Conservation (phyloP, 768 basidiomycete species). For the Tylopilus intermedius region DNA sequence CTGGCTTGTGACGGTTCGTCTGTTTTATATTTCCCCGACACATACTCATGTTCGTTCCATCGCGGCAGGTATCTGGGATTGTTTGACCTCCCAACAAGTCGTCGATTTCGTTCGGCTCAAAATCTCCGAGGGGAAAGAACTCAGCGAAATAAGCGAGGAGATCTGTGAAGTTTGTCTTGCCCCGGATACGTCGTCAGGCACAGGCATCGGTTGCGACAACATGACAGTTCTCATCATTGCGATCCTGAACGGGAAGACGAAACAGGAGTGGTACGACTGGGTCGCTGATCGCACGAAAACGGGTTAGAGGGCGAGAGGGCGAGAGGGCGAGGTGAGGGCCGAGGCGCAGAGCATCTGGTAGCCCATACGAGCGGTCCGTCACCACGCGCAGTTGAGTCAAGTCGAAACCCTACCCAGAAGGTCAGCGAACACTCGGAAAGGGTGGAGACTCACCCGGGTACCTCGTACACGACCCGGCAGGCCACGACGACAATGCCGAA, state of each 20-base stretch:
- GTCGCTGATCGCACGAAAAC: constrained; percentile 74
- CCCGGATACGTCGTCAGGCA: constrained; percentile 84
- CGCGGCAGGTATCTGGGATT: constrained; percentile 92
- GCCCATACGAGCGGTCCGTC: no score
- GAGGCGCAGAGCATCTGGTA: no score
- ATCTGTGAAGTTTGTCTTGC: constrained; percentile 93
- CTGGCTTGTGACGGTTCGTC: constrained; percentile 90
- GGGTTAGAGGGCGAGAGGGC: constrained; percentile 31
- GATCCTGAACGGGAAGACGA: constrained; percentile 78
- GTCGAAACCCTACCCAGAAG: no score
- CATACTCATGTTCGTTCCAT: constrained; percentile 5
- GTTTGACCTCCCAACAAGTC: constrained; percentile 87
- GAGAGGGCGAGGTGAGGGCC: no score
- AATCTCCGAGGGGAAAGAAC: constrained; percentile 71
- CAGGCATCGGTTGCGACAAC: constrained; percentile 97
- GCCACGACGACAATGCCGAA: no score
- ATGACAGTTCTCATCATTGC: constrained; percentile 96
- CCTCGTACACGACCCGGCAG: no score
- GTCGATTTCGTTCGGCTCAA: constrained; percentile 83
- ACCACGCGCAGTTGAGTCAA: no score
- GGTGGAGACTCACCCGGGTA: no score
- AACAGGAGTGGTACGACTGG: constrained; percentile 92
- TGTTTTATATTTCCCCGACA: neutral
- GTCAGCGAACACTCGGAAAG: no score
- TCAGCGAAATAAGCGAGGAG: constrained; percentile 81